phyloP scores from a whole-genome alignment of 2,329 filamentous ascomycete species.

The Blastomyces percursus region DNA sequence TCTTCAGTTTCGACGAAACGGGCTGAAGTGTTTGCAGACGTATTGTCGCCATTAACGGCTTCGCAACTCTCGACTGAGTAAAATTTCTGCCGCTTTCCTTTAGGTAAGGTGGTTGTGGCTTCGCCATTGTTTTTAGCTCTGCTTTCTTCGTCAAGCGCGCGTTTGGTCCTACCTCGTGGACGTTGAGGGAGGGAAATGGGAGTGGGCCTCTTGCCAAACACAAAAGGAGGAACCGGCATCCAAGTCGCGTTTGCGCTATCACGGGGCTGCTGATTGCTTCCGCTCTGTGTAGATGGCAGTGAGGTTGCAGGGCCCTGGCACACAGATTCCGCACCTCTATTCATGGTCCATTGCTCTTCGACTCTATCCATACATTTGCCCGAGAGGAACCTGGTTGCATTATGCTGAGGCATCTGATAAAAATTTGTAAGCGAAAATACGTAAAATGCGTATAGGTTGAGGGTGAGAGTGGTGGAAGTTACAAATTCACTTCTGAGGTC shows the following conservation, averaged over 20 bases:
- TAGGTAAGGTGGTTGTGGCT: background rate
- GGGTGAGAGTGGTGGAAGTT: slow-evolving; percentile 9
- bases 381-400: slow-evolving; percentile 9
- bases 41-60: background rate
- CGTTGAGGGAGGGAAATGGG: slow-evolving; percentile 11
- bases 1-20: slow-evolving; percentile 29
- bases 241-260: background rate
- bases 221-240: slow-evolving; percentile 8
- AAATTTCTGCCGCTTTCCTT: slow-evolving; percentile 19
- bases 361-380: slow-evolving; percentile 8
- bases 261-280: background rate
- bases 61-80: slow-evolving; percentile 2
- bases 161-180: slow-evolving; percentile 15
- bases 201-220: slow-evolving; percentile 15
- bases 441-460: background rate
- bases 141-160: slow-evolving; percentile 14
- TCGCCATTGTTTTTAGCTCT: slow-evolving; percentile 7
- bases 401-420: slow-evolving; percentile 15
- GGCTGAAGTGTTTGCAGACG: background rate
- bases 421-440: background rate
- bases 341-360: slow-evolving; percentile 11
- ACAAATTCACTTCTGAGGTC: slow-evolving; percentile 28
- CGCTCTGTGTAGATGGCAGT: background rate
- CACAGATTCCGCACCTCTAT: background rate
- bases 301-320: background rate